phyloP scores from a whole-genome alignment of 2,329 filamentous ascomycete species.

The Xylariaceae sp. region DNA sequence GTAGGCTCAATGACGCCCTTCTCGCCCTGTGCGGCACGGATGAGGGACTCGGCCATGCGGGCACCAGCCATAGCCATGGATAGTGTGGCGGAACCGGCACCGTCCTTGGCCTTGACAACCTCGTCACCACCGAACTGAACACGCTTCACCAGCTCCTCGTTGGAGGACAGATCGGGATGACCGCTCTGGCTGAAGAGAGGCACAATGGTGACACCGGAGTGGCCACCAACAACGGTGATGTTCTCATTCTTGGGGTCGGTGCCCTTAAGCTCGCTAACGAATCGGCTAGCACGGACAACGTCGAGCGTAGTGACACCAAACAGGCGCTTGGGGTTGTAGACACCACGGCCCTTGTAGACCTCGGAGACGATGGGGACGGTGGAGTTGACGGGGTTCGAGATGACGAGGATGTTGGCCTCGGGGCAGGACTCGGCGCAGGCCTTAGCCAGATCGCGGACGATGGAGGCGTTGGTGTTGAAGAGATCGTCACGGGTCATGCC shows the following conservation, averaged over 20 bases:
- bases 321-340: conserved; percentile 99
- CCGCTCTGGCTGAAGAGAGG: conserved; percentile 94
- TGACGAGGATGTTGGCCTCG: conserved; percentile 94
- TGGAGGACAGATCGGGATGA: conserved; percentile 80
- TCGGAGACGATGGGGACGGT: conserved; percentile 97
- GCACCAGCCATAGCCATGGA: conserved; percentile 98
- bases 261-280: conserved; percentile 92
- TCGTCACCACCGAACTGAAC: conserved; percentile 99
- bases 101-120: conserved; percentile 98
- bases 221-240: conserved; percentile 94
- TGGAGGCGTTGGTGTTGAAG: conserved; percentile 99
- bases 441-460: conserved; percentile 97
- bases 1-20: conserved; percentile 95
- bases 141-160: conserved; percentile 82
- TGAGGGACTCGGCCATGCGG: conserved; percentile 83
- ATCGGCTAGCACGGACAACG: conserved; percentile 95
- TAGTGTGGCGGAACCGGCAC: conserved; percentile 93
- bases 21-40: conserved; percentile 90
- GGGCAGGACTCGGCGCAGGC: conserved; percentile 85
- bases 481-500: conserved; percentile 99
- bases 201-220: conserved; percentile 98
- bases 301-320: conserved; percentile 99
- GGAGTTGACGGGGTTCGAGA: conserved; percentile 99
- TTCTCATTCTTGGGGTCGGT: conserved; percentile 91
- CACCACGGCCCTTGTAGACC: conserved; percentile 91